These are phyloP conservation scores for Phialemonium atrogriseum DNA, from an alignment of 2,329 filamentous ascomycete genomes.

Conservation along the genomic window DNA sequence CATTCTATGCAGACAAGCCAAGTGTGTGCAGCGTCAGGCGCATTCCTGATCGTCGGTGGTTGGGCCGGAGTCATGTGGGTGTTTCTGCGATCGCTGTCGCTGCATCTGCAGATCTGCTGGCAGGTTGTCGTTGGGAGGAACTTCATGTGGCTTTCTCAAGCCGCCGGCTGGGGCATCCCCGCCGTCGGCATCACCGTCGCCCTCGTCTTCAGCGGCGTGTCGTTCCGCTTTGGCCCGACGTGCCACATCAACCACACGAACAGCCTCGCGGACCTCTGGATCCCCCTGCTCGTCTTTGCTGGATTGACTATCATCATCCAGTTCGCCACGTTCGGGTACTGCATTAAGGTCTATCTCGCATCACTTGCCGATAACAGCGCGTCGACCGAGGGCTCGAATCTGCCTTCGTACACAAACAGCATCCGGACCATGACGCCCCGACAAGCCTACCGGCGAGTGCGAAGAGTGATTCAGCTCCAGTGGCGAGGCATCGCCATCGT, in stretches of 20 bases:
- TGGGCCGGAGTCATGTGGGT: slow-evolving; percentile 83
- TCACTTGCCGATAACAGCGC: slow-evolving; percentile 67
- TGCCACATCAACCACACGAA: slow-evolving; percentile 92
- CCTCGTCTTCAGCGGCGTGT: slow-evolving; percentile 81
- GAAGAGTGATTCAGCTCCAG: slow-evolving; percentile 80
- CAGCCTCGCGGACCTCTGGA: slow-evolving; percentile 81
- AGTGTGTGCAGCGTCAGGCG: slow-evolving; percentile 81
- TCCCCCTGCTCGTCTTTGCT: slow-evolving; percentile 73
- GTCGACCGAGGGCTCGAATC: slow-evolving; percentile 61
- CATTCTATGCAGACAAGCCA: slow-evolving; percentile 79
- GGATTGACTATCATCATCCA: slow-evolving; percentile 72
- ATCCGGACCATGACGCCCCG: slow-evolving; percentile 70
- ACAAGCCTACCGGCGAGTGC: slow-evolving; percentile 80
- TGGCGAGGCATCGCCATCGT: slow-evolving; percentile 92
- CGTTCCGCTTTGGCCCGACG: slow-evolving; percentile 82
- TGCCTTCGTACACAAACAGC: slow-evolving; percentile 71
- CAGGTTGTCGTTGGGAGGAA: slow-evolving; percentile 78
- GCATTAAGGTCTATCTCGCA: slow-evolving; percentile 87
- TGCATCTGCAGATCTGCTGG: slow-evolving; percentile 98
- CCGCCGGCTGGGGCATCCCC: slow-evolving; percentile 77
- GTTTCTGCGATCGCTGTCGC: slow-evolving; percentile 79
- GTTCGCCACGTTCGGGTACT: slow-evolving; percentile 81
- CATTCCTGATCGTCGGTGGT: slow-evolving; percentile 78
- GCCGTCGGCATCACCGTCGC: slow-evolving; percentile 66
- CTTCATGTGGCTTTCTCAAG: slow-evolving; percentile 82